Percentiles rank a stretch among this genome's conserved stretches.
These are phyloP conservation scores for Beta vulgaris DNA, from an alignment of 148 eudicot species.

Conservation along the genomic window DNA sequence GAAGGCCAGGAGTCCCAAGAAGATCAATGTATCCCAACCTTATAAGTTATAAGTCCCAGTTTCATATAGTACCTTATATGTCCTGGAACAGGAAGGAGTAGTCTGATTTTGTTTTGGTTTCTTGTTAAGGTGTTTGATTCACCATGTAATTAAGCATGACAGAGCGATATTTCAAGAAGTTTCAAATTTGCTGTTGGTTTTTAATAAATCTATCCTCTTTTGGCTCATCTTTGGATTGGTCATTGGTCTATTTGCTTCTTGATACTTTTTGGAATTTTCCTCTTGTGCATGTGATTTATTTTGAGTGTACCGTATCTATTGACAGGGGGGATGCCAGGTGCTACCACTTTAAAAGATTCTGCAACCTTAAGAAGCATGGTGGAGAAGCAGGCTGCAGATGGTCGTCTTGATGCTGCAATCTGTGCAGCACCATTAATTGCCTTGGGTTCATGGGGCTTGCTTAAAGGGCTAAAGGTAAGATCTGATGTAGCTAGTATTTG, in stretches of 20 bases:
- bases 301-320: background rate
- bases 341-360: conserved; percentile 63
- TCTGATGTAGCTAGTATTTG: background rate
- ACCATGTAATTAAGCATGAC: background rate
- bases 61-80: background rate
- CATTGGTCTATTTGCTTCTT: background rate
- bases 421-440: conserved; percentile 98
- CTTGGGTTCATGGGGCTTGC: conserved; percentile 91
- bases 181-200: background rate
- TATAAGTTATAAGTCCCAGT: background rate
- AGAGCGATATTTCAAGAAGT: background rate
- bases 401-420: conserved; percentile 78
- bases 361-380: conserved; percentile 53
- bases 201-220: background rate
- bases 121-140: background rate
- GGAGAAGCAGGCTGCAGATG: conserved; percentile 81
- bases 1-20: too few relatives aligned
- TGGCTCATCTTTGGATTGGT: background rate
- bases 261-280: background rate
- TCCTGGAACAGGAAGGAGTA: background rate
- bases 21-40: too few relatives aligned
- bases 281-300: background rate
- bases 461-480: conserved; percentile 73
- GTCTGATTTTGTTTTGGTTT: background rate
- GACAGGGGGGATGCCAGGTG: conserved; percentile 98